Percentiles rank a stretch among this genome's conserved stretches.
Conservation (phyloP, 75 land plant species). For the Sequoiadendron giganteum region DNA sequence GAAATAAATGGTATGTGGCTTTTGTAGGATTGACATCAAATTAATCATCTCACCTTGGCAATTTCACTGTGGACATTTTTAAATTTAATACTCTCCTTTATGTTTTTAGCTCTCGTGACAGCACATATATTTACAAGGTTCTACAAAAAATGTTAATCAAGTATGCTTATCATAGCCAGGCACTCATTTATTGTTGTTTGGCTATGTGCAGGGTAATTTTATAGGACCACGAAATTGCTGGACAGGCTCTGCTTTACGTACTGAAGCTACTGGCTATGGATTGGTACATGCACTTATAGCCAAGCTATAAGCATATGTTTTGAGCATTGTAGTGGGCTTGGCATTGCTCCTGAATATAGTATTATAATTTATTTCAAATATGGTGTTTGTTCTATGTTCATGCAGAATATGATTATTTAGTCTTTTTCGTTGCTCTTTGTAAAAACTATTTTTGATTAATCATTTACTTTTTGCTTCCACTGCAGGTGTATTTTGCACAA, state of each 20-base stretch:
- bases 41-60: not conserved
- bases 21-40: not conserved
- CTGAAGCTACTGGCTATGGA: slow-evolving; percentile 99
- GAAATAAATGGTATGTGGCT: not conserved
- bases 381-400: not conserved
- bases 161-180: not conserved
- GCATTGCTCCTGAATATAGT: not conserved
- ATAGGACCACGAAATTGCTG: slow-evolving; percentile 80
- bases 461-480: not conserved
- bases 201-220: slow-evolving; percentile 73
- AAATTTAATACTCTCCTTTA: not conserved
- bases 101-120: not conserved
- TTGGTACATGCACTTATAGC: slow-evolving; percentile 54
- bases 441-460: not conserved
- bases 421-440: not conserved
- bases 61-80: not conserved
- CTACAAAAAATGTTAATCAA: not conserved
- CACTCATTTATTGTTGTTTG: not conserved
- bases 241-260: slow-evolving; percentile 87
- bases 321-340: not conserved
- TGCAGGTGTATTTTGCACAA: slow-evolving; percentile 96
- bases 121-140: not conserved
- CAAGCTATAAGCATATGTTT: slow-evolving; percentile 1
- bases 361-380: not conserved
- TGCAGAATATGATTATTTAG: not conserved